These are phyloP conservation scores for Boletellus ananas DNA, from an alignment of 768 basidiomycete species.

Conservation along the genomic window DNA sequence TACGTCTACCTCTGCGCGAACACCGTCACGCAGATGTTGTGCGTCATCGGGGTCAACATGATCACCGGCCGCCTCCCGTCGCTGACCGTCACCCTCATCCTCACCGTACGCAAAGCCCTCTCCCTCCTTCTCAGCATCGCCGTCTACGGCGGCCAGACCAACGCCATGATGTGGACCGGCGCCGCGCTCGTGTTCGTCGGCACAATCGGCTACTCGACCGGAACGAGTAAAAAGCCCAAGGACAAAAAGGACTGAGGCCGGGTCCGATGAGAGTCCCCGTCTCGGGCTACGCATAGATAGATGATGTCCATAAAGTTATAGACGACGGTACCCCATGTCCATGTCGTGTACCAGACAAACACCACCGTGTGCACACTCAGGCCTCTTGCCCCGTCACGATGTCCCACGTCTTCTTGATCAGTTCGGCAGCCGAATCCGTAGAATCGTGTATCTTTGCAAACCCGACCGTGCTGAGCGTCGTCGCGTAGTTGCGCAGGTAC, in stretches of 20 bases:
- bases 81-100: conserved; percentile 73
- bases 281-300: neutral
- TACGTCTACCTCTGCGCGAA: conserved; percentile 67
- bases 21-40: conserved; percentile 79
- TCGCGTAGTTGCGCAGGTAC: conserved; percentile 70
- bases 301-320: conserved; percentile 15
- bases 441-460: conserved; percentile 60
- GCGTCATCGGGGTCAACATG: conserved; percentile 83
- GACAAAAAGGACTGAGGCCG: conserved; percentile 24
- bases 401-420: conserved; percentile 69
- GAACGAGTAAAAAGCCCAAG: conserved; percentile 11
- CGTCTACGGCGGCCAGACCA: conserved; percentile 39
- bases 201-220: conserved; percentile 60
- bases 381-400: conserved; percentile 60
- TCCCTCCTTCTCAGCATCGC: conserved; percentile 71
- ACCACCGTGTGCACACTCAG: conserved; percentile 9
- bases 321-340: conserved; percentile 1
- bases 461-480: conserved; percentile 66
- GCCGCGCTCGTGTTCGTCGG: conserved; percentile 67
- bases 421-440: conserved; percentile 50
- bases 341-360: conserved; percentile 2
- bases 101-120: conserved; percentile 77
- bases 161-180: conserved; percentile 61
- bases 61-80: conserved; percentile 74
- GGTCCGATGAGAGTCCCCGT: no score